Conservation (phyloP, 1,139 yeast genomes). For the Zygosaccharomyces pseudobailii region DNA sequence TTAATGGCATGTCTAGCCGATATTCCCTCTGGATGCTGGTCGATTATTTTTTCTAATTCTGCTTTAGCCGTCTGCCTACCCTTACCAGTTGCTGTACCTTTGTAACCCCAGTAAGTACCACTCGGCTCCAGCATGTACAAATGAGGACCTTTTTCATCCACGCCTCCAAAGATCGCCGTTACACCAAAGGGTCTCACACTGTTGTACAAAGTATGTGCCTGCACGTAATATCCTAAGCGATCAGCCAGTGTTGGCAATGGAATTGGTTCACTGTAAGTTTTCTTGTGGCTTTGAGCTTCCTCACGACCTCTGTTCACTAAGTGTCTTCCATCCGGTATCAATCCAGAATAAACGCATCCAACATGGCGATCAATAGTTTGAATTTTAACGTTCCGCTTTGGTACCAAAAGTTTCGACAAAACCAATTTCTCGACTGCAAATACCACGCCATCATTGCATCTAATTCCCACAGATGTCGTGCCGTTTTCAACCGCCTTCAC, state of each 20-base stretch:
- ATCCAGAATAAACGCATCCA: conserved; percentile 92
- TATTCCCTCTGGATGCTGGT: conserved; percentile 43
- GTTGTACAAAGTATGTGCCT: conserved; percentile 91
- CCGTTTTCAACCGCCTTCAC: conserved; percentile 97
- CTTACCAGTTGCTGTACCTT: conserved; percentile 96
- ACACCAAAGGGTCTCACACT: conserved; percentile 98
- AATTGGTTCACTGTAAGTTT: conserved; percentile 70
- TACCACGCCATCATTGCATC: conserved; percentile 87
- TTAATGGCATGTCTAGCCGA: conserved; percentile 79
- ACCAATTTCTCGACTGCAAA: conserved; percentile 94
- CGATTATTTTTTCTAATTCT: conserved; percentile 77
- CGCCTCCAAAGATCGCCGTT: conserved; percentile 88
- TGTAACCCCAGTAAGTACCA: conserved; percentile 95
- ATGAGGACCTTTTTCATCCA: conserved; percentile 84
- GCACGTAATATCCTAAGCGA: conserved; percentile 87
- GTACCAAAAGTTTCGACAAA: conserved; percentile 80
- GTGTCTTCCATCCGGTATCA: conserved; percentile 95
- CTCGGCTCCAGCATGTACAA: conserved; percentile 97
- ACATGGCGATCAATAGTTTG: conserved; percentile 91
- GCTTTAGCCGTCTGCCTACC: conserved; percentile 96
- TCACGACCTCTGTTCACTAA: conserved; percentile 89
- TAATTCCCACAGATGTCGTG: conserved; percentile 90
- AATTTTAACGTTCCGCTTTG: conserved; percentile 82
- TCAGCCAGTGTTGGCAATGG: conserved; percentile 80
- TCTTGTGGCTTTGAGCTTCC: conserved; percentile 78